phyloP scores from a whole-genome alignment of 345 rosid genomes.

The Moringa oleifera region DNA sequence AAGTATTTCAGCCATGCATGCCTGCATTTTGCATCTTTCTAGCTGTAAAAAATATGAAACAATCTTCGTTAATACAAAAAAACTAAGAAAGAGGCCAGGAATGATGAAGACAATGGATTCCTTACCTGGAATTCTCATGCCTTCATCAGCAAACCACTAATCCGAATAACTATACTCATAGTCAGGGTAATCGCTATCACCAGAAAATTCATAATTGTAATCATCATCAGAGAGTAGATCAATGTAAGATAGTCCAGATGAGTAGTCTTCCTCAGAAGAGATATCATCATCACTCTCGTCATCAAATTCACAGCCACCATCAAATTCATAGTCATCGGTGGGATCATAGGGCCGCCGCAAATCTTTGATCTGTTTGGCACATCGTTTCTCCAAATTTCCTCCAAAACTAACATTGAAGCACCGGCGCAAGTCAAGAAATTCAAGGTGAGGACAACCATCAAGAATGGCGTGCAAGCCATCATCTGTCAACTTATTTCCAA shows the following conservation, averaged over 20 bases:
- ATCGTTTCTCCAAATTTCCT: conserved; percentile 41
- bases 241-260: conserved; percentile 32
- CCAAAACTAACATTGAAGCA: conserved; percentile 45
- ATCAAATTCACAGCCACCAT: too few relatives aligned
- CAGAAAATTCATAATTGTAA: conserved; percentile 25
- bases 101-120: too few relatives aligned
- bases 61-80: too few relatives aligned
- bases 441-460: conserved; percentile 51
- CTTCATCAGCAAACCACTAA: too few relatives aligned
- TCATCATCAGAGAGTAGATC: conserved; percentile 38
- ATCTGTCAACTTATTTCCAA: conserved; percentile 48
- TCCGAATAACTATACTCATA: too few relatives aligned
- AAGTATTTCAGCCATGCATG: too few relatives aligned
- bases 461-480: conserved; percentile 58
- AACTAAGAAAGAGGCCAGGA: too few relatives aligned
- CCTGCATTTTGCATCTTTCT: too few relatives aligned
- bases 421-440: conserved; percentile 63
- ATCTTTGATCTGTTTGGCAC: conserved; percentile 39
- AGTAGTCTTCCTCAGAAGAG: conserved; percentile 30
- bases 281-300: conserved; percentile 7
- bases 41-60: too few relatives aligned
- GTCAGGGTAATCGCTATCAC: conserved; percentile 24
- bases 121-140: too few relatives aligned
- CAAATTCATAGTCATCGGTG: conserved; percentile 36
- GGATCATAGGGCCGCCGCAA: conserved; percentile 46